Evolutionary conservation across 2,329 filamentous ascomycete species (phyloP), one percentile per base, ranked within the genome.

Genomic region (Penicillium decumbens): DNA sequence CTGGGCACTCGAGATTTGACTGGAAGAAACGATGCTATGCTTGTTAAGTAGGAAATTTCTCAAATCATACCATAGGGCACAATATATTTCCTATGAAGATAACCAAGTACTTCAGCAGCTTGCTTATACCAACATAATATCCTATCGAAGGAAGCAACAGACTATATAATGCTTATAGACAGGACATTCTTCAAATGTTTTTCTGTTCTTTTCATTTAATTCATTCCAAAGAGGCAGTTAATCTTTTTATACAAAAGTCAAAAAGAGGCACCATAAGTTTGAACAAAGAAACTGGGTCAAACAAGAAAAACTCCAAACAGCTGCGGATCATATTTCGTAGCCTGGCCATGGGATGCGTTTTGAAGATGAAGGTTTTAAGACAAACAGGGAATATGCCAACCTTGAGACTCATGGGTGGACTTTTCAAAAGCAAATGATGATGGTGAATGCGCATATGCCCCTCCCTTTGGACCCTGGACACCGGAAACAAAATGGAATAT

Each of bases 191-290:
- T 39, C 20, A 33, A 23, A 37, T 20, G 33, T 49, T 57, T 54
- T 54, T 35, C 20, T 37, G 9, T 48, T 49, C 32, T 58, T 52
- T 47, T 60, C 57, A 54, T 55, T 60, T 50, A 49, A 37, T 9
- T 37, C 33, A 20, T 37, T 20, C 33, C 15, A 20, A 29, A 13
- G 28, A 47, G 53, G 45, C 52, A 47, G 39, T 32, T 60, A 56
- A 43, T 54, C 42, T 53, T 59, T 56, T 60, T 59, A 46, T 60
- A 60, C 58, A 60, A 47, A 57, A 57, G 54, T 56, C 49, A 57
- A 60, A 58, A 24, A 44, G 54, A 52, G 47, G 49, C 56, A 57
- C 44, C 45, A 43, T 45, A 55, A 54, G 37, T 20, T 40, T 25
- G 6, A 41, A 43, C 41, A 42, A 27, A 25, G 33, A 23, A 49